Conservation (phyloP, 2,329 filamentous ascomycete species). For the Pseudogymnoascus sp. region DNA sequence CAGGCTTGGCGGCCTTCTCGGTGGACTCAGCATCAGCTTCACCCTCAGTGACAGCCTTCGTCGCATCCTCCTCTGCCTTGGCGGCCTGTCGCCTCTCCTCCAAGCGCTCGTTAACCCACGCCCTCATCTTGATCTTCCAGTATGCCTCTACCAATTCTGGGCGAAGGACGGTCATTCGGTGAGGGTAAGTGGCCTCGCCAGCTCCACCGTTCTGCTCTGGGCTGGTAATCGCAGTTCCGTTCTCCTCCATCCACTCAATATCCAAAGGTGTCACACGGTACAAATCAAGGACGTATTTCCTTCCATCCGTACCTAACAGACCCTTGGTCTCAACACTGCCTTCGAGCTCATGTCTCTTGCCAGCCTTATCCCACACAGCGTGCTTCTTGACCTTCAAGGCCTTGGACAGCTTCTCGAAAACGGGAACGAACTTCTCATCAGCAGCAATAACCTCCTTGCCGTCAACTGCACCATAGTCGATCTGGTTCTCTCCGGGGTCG, state of each 20-base stretch:
- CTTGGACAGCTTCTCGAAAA: slow-evolving; percentile 88
- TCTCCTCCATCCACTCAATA: slow-evolving; percentile 81
- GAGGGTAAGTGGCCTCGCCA: slow-evolving; percentile 57
- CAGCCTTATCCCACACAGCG: slow-evolving; percentile 95
- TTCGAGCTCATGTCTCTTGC: slow-evolving; percentile 82
- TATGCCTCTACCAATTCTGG: slow-evolving; percentile 85
- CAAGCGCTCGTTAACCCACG: slow-evolving; percentile 78
- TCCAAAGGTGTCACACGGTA: slow-evolving; percentile 93
- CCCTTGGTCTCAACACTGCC: slow-evolving; percentile 97
- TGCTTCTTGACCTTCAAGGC: slow-evolving; percentile 89
- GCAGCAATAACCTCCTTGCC: slow-evolving; percentile 92
- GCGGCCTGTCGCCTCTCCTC: slow-evolving; percentile 49
- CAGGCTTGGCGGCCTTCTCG: slow-evolving; percentile 14
- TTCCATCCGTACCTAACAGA: slow-evolving; percentile 88
- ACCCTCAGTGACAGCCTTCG: slow-evolving; percentile 31
- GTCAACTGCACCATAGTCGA: slow-evolving; percentile 96
- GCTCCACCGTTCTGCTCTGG: slow-evolving; percentile 28
- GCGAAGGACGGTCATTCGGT: slow-evolving; percentile 91
- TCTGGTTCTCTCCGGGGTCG: slow-evolving; percentile 95
- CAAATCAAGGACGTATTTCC: slow-evolving; percentile 95
- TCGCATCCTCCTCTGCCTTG: slow-evolving; percentile 19
- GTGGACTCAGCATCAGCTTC: slow-evolving; percentile 30
- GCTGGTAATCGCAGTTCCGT: slow-evolving; percentile 40
- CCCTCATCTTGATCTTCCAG: slow-evolving; percentile 76
- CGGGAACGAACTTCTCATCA: slow-evolving; percentile 74